phyloP scores from a whole-genome alignment of 23 red algal genomes.

The Gracilariopsis chorda region DNA sequence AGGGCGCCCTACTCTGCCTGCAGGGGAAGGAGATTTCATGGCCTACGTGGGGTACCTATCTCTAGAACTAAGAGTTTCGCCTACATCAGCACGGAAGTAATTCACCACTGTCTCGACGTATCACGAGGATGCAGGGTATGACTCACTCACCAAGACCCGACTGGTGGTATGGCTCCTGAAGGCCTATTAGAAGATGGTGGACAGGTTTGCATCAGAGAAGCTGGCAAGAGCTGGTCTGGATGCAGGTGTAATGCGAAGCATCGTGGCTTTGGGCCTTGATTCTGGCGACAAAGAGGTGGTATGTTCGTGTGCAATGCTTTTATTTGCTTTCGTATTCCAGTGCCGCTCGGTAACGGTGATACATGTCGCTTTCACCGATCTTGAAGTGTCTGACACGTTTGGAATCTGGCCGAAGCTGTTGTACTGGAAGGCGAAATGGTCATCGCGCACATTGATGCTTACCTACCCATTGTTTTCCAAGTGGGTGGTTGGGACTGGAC shows the following conservation, averaged over 20 bases:
- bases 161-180: background rate
- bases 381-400: background rate
- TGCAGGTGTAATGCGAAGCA: background rate
- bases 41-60: background rate
- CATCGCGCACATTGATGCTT: background rate
- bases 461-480: background rate
- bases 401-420: background rate
- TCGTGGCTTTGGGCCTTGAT: background rate
- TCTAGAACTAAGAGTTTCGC: background rate
- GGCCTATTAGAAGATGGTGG: background rate
- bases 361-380: background rate
- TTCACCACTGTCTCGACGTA: background rate
- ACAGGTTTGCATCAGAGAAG: background rate
- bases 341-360: background rate
- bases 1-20: background rate
- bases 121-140: background rate
- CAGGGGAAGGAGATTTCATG: background rate
- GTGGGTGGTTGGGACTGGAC: background rate
- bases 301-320: background rate
- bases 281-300: background rate
- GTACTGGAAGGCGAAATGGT: background rate
- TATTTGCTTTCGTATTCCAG: constrained; percentile 21
- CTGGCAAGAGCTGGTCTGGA: background rate
- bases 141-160: background rate
- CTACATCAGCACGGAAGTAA: background rate